A percentile compares a stretch with the other conserved stretches of the same genome.
Evolutionary conservation across 768 basidiomycete genomes (phyloP).

Genomic region (Suillus brevipes): DNA sequence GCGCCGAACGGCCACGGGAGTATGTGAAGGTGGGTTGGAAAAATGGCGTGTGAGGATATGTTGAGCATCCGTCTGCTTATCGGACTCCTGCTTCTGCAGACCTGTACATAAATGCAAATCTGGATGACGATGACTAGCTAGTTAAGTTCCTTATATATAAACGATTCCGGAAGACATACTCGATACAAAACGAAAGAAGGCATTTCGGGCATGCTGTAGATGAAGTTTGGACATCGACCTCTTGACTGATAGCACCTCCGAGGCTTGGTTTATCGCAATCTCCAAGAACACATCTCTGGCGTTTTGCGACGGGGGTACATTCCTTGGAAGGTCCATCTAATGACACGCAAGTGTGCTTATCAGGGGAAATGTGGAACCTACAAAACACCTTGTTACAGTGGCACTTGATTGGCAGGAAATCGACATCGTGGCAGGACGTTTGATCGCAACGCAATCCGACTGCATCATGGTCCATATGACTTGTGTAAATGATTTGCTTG

Average conservation of each 20-base stretch:
- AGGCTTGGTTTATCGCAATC: conserved; percentile 60
- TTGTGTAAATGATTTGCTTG: not conserved
- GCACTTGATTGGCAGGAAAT: conserved; percentile 80
- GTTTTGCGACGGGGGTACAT: conserved; percentile 23
- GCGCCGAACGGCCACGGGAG: conserved; percentile 30
- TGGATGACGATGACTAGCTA: conserved; percentile 63
- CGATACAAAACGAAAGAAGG: conserved; percentile 58
- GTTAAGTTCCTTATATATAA: conserved; percentile 9
- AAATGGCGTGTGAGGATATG: conserved; percentile 57
- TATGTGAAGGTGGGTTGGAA: conserved; percentile 25
- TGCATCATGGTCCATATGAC: conserved; percentile 44
- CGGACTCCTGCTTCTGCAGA: conserved; percentile 13
- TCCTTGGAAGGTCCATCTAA: conserved; percentile 4
- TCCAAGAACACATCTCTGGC: conserved; percentile 49
- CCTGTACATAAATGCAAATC: conserved; percentile 58
- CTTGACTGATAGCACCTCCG: conserved; percentile 34
- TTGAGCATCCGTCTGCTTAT: conserved; percentile 49
- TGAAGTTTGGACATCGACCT: conserved; percentile 14
- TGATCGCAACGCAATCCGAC: conserved; percentile 70
- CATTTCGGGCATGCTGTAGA: conserved; percentile 52
- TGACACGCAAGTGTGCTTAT: conserved; percentile 56
- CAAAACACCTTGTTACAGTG: conserved; percentile 62
- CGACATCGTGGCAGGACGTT: conserved; percentile 57
- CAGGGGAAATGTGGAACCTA: conserved; percentile 57
- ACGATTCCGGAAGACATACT: conserved; percentile 40